Conservation (phyloP, 495 filamentous ascomycete genomes). For the Hypoxylon lenormandii region DNA sequence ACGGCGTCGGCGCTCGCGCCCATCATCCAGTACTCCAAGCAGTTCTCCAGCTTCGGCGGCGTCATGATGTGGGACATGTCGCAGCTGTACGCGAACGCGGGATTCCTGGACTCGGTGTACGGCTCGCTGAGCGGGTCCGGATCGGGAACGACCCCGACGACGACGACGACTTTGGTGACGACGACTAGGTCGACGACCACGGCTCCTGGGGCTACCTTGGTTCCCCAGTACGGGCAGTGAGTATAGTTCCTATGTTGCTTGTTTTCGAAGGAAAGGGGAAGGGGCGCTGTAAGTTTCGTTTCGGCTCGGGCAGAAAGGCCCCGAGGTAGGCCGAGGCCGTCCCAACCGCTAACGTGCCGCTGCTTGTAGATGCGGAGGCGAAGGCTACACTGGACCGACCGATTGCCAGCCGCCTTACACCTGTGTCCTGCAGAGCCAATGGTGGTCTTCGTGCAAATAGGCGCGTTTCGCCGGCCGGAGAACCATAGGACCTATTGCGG, state of each 20-base stretch:
- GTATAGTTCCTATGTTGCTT: slow-evolving; percentile 14
- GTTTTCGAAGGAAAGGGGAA: neutral
- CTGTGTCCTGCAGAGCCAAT: slow-evolving; percentile 45
- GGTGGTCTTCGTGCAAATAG: slow-evolving; percentile 54
- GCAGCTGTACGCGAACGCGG: slow-evolving; percentile 69
- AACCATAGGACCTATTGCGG: neutral
- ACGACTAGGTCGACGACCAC: slow-evolving; percentile 26
- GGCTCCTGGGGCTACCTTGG: slow-evolving; percentile 28
- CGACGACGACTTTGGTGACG: slow-evolving; percentile 40
- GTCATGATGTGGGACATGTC: slow-evolving; percentile 80
- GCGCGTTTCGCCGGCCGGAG: slow-evolving; percentile 5
- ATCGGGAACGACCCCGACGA: slow-evolving; percentile 32
- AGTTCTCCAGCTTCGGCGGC: slow-evolving; percentile 72
- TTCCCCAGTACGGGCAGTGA: slow-evolving; percentile 57
- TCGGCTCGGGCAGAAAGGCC: slow-evolving; percentile 1
- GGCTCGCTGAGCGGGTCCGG: slow-evolving; percentile 42
- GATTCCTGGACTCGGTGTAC: slow-evolving; percentile 64
- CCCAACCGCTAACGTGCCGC: slow-evolving; percentile 24
- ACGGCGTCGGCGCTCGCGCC: slow-evolving; percentile 57
- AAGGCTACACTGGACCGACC: slow-evolving; percentile 54
- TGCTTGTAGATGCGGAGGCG: slow-evolving; percentile 52
- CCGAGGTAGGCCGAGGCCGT: neutral
- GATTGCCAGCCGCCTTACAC: slow-evolving; percentile 53
- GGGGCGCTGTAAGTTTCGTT: slow-evolving; percentile 12
- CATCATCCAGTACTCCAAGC: slow-evolving; percentile 65